Base-by-base conservation (phyloP, 352 stramenopile genomes). In the Peronospora farinosa region DNA sequence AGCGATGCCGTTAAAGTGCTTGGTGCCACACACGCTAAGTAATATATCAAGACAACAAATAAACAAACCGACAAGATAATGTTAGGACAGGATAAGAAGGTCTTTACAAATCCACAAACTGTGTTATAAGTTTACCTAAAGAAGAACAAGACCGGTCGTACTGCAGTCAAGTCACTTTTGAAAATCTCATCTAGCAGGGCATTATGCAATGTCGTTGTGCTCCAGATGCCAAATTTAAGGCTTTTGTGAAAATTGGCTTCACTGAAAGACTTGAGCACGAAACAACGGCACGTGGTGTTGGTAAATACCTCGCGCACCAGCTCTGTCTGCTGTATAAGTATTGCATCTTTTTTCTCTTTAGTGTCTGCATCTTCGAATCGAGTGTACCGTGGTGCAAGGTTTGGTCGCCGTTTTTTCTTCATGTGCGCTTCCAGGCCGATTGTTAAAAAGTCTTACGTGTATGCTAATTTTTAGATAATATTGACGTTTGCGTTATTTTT, bases 181-280 rank as follows among this genome's bases (percentile, higher is more conserved):
- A 87, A 92, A 0, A 84, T 70, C 49, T 84, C 67, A 49, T 92
- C 72, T 31, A 92, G 45, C 44, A 79, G 44, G 51, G 69, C 66
- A 47, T 87, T 88, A 57, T 86, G 74, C 47, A 67, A 61, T 60
- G 35, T 82, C 13, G 80, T 92, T 48, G 72, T 87, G 42, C 74
- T 88, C 80, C 80, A 92, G 41, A 92, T 51, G 28, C 80, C 80
- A 49, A 73, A 92, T 64, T 92, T 92, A 39, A 92, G 66, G 39
- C 80, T 92, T 64, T 87, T 89, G 66, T 92, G 80, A 37, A 92
- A 54, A 43, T 92, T 88, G n/a, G 72, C 74, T 42, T 92, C 80
- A 46, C 80, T 92, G 51, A 92, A 92, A 16, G 74, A 87, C 59
- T 92, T 92, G 60, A 89, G 62, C 40, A 92, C 77, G 46, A 92